These are phyloP conservation scores for Fusarium hainanense DNA, from an alignment of 2,329 filamentous ascomycete genomes.

Conservation along the genomic window DNA sequence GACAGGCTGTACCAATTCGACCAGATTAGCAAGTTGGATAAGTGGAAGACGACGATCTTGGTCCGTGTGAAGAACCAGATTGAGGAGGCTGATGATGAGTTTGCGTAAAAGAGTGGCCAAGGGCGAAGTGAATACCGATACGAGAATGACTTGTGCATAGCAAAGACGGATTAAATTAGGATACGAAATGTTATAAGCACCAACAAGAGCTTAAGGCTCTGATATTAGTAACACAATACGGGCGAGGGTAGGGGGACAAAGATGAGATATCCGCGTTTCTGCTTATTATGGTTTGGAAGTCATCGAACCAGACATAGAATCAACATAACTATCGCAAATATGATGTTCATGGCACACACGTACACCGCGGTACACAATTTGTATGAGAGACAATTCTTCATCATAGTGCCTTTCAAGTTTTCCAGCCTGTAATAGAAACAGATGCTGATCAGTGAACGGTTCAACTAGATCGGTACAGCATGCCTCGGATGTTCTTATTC, in stretches of 20 bases:
- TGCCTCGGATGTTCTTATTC: background rate
- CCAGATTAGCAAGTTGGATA: constrained; percentile 91
- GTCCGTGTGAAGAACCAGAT: constrained; percentile 86
- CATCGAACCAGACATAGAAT: constrained; percentile 21
- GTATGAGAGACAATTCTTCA: background rate
- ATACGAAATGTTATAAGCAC: constrained; percentile 33
- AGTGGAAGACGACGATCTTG: constrained; percentile 93
- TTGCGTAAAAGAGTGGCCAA: constrained; percentile 47
- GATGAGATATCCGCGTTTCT: constrained; percentile 9
- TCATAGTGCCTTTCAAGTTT: background rate
- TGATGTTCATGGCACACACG: background rate
- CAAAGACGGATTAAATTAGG: constrained; percentile 22
- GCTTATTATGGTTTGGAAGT: constrained; percentile 8
- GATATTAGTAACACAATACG: constrained; percentile 13
- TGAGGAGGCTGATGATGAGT: constrained; percentile 64
- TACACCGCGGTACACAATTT: too few species aligned
- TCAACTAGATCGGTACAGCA: background rate
- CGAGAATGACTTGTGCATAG: background rate
- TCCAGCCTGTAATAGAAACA: background rate
- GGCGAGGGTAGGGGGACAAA: constrained; percentile 13
- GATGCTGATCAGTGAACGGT: background rate
- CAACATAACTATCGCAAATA: constrained; percentile 19
- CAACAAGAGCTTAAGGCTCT: constrained; percentile 10
- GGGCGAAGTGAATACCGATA: background rate
- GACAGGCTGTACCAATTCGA: constrained; percentile 91